phyloP scores from a whole-genome alignment of 371 early-diverging fungal genomes.

The Catenaria anguillulae region DNA sequence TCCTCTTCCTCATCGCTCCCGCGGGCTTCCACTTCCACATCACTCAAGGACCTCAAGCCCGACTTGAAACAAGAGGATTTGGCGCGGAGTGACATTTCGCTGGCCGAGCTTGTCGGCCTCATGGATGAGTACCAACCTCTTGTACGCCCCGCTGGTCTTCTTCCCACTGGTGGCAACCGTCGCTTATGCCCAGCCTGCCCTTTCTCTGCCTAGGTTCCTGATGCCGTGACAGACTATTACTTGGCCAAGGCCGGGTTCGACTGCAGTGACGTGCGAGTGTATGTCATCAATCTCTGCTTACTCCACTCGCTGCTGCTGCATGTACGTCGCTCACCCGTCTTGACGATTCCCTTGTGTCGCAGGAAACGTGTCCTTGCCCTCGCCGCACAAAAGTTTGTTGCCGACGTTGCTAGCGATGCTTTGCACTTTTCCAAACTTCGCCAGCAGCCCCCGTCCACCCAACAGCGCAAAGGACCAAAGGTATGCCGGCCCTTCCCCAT shows the following conservation, averaged over 20 bases:
- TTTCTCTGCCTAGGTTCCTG: slow-evolving; percentile 66
- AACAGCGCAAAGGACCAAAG: not conserved
- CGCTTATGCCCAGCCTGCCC: too few relatives aligned
- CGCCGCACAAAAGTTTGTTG: slow-evolving; percentile 87
- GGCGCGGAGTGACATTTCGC: slow-evolving; percentile 40
- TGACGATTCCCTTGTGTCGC: too few relatives aligned
- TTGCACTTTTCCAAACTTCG: slow-evolving; percentile 82
- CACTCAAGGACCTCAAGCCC: too few relatives aligned
- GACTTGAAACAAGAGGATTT: not conserved
- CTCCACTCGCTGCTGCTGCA: not conserved
- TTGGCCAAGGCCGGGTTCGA: slow-evolving; percentile 84
- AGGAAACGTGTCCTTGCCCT: slow-evolving; percentile 77
- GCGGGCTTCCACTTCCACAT: too few relatives aligned
- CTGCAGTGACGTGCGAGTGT: slow-evolving; percentile 77
- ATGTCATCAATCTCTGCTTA: slow-evolving; percentile 14
- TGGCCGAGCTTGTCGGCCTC: slow-evolving; percentile 68
- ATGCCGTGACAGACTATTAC: slow-evolving; percentile 91
- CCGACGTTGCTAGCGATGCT: slow-evolving; percentile 88
- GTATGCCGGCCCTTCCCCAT: not conserved
- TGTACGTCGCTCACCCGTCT: not conserved
- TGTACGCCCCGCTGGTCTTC: too few relatives aligned
- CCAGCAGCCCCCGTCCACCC: slow-evolving; percentile 33
- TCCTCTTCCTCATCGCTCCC: too few relatives aligned
- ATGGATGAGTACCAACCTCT: slow-evolving; percentile 83
- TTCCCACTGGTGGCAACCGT: too few relatives aligned